Evolutionary conservation across 2,329 filamentous ascomycete genomes (phyloP).

Genomic region (Ophiocordyceps unilateralis): DNA sequence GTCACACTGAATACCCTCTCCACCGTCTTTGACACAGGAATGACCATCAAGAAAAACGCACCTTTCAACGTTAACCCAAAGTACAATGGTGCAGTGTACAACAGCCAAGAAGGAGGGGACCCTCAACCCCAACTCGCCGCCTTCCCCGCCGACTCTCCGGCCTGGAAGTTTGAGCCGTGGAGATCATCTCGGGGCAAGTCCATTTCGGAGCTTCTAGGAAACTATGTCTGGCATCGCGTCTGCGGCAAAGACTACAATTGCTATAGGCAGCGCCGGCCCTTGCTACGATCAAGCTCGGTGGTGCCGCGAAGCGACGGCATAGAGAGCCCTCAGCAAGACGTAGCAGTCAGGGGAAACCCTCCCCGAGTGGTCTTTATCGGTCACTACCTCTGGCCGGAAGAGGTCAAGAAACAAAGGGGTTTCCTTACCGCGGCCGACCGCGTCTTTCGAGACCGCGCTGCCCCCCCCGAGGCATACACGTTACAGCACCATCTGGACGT

Average conservation of each 20-base stretch:
- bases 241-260: background rate
- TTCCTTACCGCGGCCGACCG: background rate
- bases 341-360: background rate
- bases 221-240: background rate
- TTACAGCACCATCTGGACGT: background rate
- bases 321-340: background rate
- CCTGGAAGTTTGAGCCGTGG: background rate
- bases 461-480: background rate
- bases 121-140: background rate
- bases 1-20: background rate
- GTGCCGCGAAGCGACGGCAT: no score
- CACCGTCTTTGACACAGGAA: background rate
- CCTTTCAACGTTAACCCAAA: background rate
- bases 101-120: background rate
- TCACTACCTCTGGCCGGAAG: constrained; percentile 1
- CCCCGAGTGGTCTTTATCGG: constrained; percentile 1
- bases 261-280: background rate
- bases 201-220: background rate
- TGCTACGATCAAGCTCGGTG: background rate
- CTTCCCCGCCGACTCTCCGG: background rate
- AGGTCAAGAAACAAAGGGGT: constrained; percentile 1
- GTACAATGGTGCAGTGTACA: background rate
- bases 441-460: background rate
- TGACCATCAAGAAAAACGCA: background rate
- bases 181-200: background rate